Evolutionary conservation across 495 filamentous ascomycete genomes (phyloP), one percentile per base, ranked within the genome.

Genomic region (Aspergillus coremiiformis): DNA sequence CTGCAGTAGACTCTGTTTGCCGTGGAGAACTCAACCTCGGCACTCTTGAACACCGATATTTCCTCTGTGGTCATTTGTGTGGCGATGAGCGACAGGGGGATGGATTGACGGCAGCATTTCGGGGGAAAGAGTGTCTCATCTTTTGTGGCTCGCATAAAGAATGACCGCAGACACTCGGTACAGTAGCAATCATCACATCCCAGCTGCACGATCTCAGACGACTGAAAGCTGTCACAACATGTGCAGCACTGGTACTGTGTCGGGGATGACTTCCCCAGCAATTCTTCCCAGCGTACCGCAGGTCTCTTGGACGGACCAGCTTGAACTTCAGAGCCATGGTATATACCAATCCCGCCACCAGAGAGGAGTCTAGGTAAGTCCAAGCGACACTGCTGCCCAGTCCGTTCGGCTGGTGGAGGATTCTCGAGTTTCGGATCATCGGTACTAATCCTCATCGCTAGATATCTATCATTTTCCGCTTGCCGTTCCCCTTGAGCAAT

Each of bases 81-180:
- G 24, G 57, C 12, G 44, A 66, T 55, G 2, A 32, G 48, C n/a
- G 30, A 50, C 17, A 64, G 46, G 19, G 57, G 55, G 47, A 66
- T 66, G 30, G 9, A 33, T 20, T 52, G 43, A 10, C 51, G 14
- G 37, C 60, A 60, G 59, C 61, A 66, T 41, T 17, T 62, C 37
- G 61, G 63, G 24, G 63, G 61, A 30, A 64, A 66, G 2, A 64
- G 56, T 8, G 43, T 56, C 52, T 62, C 47, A 23, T 66, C 56
- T 19, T 57, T 60, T 3, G 52, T 49, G 39, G 58, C 51, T 48
- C 44, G 46, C 3, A 55, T 6, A 44, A 64, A 66, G 11, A 64
- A 53, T 22, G 42, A 51, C 39, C 56, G 59, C 15, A 66, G 55
- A 44, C 63, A 64, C 5, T 20, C 20, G n/a, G 6, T 27, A 8